Percentiles rank a stretch among this genome's conserved stretches.
Evolutionary conservation across 345 rosid genomes (phyloP).

Genomic region (Durio zibethinus): DNA sequence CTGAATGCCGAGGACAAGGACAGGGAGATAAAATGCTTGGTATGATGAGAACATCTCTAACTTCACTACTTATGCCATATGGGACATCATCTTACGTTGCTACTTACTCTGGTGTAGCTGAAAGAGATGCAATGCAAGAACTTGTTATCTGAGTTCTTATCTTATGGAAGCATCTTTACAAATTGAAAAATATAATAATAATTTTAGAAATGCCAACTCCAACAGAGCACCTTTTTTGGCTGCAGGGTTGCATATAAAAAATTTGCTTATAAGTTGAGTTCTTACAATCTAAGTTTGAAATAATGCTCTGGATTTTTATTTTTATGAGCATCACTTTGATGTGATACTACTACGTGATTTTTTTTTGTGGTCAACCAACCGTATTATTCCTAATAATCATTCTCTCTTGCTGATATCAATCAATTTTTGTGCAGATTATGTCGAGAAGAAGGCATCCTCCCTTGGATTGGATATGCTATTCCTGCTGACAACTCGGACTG

Average conservation of each 20-base stretch:
- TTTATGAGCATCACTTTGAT: background rate
- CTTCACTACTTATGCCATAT: background rate
- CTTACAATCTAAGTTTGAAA: background rate
- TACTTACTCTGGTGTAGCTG: background rate
- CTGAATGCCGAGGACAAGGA: constrained; percentile 95
- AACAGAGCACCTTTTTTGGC: background rate
- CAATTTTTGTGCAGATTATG: constrained; percentile 53
- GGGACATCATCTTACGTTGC: background rate
- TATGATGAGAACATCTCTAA: constrained; percentile 20
- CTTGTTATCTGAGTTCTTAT: background rate
- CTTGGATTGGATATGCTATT: constrained; percentile 74
- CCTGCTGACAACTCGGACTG: constrained; percentile 82
- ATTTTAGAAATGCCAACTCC: background rate
- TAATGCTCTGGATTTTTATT: background rate
- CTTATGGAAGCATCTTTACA: background rate
- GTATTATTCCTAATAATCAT: background rate
- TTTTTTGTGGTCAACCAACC: background rate
- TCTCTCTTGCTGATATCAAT: constrained; percentile 6
- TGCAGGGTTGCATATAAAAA: background rate
- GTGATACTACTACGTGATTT: too few species aligned
- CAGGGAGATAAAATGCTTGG: constrained; percentile 96
- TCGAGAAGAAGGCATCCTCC: constrained; percentile 81
- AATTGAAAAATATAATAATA: background rate
- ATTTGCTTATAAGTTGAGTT: background rate
- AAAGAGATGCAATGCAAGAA: background rate